Evolutionary conservation across 805 yeast species (phyloP), one percentile per base, ranked within the genome.

Genomic region (Yarrowia deformans): DNA sequence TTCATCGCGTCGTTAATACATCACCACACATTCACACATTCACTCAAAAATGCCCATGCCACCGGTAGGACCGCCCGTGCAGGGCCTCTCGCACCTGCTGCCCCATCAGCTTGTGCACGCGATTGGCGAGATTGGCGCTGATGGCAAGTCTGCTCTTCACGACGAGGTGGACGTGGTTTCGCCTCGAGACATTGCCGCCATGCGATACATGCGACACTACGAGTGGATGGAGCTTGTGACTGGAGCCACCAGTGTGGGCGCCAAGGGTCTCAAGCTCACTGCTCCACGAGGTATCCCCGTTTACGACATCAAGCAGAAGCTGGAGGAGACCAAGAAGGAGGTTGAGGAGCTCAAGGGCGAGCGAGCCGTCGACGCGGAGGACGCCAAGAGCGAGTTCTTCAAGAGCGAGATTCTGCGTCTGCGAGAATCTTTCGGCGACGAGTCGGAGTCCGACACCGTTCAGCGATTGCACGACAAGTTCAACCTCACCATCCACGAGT

Each of bases 141-240:
- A 75, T 10, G 81, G 82, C 42, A 66, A 66, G 43, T 66, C 69
- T 35, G 40, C 52, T 5, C 61, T 43, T 5, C 61, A 50, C 19
- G 81, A 80, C 70, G 83, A 80, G 71, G 74, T 81, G 35, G 84
- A 81, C 70, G 73, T 78, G 8, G 73, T 81, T 45, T 78, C 81
- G 10, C 75, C 82, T 42, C 74, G 83, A 14, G 82, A 81, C 63
- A 78, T 81, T n/a, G 79, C 82, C 18, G 79, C 81, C 35, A 77
- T 78, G 52, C 74, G 84, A 23, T 81, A 79, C 67, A 79, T 81
- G 16, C 74, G 82, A 23, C 82, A 81, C 70, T 82, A 81, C 70
- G 84, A 81, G 69, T 81, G 83, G 83, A 78, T 81, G 73, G 81
- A 79, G 70, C 78, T 79, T 40, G 76, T 79, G 2, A 70, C 81